Evolutionary conservation across 2,329 filamentous ascomycete species (phyloP).

Genomic region (Hymenoscyphus occultus): DNA sequence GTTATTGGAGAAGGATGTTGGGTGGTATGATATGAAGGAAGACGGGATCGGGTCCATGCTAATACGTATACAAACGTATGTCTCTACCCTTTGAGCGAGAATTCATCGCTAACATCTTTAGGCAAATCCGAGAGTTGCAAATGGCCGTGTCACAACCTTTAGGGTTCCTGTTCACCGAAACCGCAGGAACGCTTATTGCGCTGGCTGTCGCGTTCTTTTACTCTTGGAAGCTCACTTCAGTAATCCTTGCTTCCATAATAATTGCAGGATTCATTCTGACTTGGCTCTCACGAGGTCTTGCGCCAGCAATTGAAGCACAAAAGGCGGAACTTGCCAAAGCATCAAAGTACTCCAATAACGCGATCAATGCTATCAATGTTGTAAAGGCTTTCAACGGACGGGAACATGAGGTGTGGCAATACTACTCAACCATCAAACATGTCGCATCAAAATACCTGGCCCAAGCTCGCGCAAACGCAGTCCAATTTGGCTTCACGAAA

Average conservation of each 20-base stretch:
- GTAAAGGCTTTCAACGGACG: conserved; percentile 85
- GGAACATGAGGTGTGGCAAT: conserved; percentile 65
- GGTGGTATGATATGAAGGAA: conserved; percentile 75
- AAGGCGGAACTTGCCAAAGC: conserved; percentile 64
- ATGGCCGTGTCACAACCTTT: conserved; percentile 75
- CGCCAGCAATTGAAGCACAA: conserved; percentile 66
- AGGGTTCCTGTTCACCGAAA: conserved; percentile 63
- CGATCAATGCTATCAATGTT: conserved; percentile 72
- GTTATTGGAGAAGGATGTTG: conserved; percentile 69
- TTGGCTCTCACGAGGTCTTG: conserved; percentile 58
- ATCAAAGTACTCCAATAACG: conserved; percentile 67
- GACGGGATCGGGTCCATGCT: conserved; percentile 72
- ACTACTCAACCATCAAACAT: conserved; percentile 52
- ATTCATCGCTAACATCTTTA: conserved; percentile 40
- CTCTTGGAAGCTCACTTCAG: conserved; percentile 81
- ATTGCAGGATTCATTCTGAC: conserved; percentile 60
- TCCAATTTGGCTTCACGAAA: conserved; percentile 70
- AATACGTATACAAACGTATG: conserved; percentile 70
- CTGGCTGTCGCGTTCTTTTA: conserved; percentile 71
- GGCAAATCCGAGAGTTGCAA: conserved; percentile 80
- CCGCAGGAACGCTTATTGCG: conserved; percentile 62
- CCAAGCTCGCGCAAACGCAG: conserved; percentile 65
- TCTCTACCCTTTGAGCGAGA: conserved; percentile 10
- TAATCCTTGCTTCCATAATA: conserved; percentile 72
- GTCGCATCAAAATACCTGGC: conserved; percentile 63